Base-by-base conservation (phyloP, 371 early-diverging fungal genomes). In the Mucor velutinosus region DNA sequence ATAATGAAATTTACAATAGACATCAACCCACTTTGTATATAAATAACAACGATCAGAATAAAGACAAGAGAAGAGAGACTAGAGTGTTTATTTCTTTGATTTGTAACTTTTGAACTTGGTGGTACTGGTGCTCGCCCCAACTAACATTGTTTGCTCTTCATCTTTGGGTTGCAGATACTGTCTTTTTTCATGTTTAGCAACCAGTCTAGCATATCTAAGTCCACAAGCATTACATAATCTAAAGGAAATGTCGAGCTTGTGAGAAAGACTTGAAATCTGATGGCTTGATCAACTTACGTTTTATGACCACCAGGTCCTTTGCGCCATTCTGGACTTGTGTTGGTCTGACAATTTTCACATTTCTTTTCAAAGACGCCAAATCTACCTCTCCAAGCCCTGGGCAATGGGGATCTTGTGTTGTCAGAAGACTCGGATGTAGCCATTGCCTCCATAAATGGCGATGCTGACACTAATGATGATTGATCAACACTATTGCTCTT, bases 201-300 rank as follows among this genome's bases (percentile, higher is more conserved):
- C 81, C 27, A 85, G 85, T 47, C 92, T 83, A 49, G 93, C 89
- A 76, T 92, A 92, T 39, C 93, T 79, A 37, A 92, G 71, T 17
- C 93, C 93, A 75, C 93, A 92, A 11, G 93, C 93, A 76, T 92
- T 92, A 71, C 93, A 92, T 7, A 92, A 74, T 58, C 90, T 90
- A 75, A 17, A 3, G 8, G 33, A 30, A 23, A 15, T 41, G 19
- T 29, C 30, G 30, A 15, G 27, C 17, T 4, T 30, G 1, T 10
- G 45, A 53, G 29, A 30, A 17, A 17, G 17, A 30, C 15, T 30
- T 1, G 17, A 32, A 32, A 1, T 25, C 2, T 35, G 6, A 53
- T 51, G 23, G 23, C 12, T 45, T 5, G 45, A 45, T 45, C 2
- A 7, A 76, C 79, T 77, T 85, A 87, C 87, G 90, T 89, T 75